Evolutionary conservation across 1,284 basidiomycete species (phyloP), one percentile per base, ranked within the genome.

Genomic region (Volvariella surrecta): DNA sequence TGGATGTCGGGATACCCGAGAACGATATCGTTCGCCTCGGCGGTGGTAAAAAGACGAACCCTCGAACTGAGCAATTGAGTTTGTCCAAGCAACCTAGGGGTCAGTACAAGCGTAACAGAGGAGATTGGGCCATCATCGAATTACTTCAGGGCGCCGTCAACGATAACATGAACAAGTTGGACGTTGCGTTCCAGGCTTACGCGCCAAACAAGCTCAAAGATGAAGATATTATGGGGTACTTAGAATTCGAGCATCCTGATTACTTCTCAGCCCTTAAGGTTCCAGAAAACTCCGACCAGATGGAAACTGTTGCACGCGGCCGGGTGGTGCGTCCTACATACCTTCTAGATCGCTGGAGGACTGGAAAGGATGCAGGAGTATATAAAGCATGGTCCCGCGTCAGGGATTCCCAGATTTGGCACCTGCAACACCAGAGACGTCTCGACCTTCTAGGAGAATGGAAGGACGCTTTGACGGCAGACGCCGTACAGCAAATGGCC

Each of bases 1-100:
- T 82, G 3, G 64, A 73, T 35, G 74, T 77, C 17, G 76, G 74
- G 1, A 78, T 82, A 8, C 72, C 79, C 0, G 32, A 47, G 1
- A 6, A 41, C 0, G 58, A 49, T 30, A 70, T 82, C 44, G 67
- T 73, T 21, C 67, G 79, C 0, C 57, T 82, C 0, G 79, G 79
- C 4, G 68, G 28, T 3, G 9, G 28, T 17, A 31, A 76, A 1
- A 76, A 79, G 49, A 66, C 68, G 0, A 76, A 73, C 1, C 0
- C 60, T 0, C 51, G 60, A 0, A 76, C 74, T 0, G 68, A 66
- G 22, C 53, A 60, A 0, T 54, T 81, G 16, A 52, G 61, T 1
- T 52, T 81, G 0, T 58, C 54, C 4, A 64, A 61, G 0, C 68
- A 71, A 46, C 42, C 34, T 37, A 45, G 46, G 34, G n/a, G n/a